Conservation (phyloP, 495 filamentous ascomycete genomes). For the Podospora comata region DNA sequence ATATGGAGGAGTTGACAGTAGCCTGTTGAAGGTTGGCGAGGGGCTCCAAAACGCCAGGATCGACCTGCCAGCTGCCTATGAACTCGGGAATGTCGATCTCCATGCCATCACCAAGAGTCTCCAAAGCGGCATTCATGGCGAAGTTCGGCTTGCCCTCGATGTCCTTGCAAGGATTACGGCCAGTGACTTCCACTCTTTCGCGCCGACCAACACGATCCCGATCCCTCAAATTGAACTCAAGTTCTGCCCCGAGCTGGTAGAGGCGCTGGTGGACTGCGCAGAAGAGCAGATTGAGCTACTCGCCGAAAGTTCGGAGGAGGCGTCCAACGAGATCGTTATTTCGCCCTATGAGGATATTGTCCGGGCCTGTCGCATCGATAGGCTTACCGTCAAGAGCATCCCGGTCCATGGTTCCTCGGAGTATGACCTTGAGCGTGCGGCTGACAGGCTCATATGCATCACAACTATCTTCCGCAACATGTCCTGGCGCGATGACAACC, state of each 20-base stretch:
- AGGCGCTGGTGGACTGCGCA: conserved; percentile 83
- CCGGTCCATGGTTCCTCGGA: conserved; percentile 70
- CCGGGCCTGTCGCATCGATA: conserved; percentile 69
- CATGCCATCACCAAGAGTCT: conserved; percentile 88
- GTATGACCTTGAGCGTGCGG: conserved; percentile 81
- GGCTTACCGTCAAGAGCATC: conserved; percentile 63
- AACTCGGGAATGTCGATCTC: conserved; percentile 85
- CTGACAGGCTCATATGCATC: conserved; percentile 82
- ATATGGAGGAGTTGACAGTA: conserved; percentile 63
- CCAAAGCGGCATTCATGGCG: conserved; percentile 85
- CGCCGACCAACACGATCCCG: conserved; percentile 18
- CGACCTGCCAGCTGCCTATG: conserved; percentile 66
- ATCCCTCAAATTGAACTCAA: conserved; percentile 50
- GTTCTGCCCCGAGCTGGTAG: conserved; percentile 82
- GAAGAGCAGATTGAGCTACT: conserved; percentile 81
- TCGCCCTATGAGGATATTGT: conserved; percentile 84
- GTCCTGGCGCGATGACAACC: conserved; percentile 74
- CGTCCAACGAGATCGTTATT: conserved; percentile 77
- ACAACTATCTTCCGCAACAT: conserved; percentile 92
- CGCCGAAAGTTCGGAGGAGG: conserved; percentile 73
- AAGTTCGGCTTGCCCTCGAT: conserved; percentile 85
- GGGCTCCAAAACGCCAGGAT: conserved; percentile 64
- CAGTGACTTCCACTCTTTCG: conserved; percentile 49
- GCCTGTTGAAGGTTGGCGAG: conserved; percentile 57
- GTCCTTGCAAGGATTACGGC: conserved; percentile 58